Conservation (phyloP, 2,329 filamentous ascomycete species). For the Sphaerulina musiva region DNA sequence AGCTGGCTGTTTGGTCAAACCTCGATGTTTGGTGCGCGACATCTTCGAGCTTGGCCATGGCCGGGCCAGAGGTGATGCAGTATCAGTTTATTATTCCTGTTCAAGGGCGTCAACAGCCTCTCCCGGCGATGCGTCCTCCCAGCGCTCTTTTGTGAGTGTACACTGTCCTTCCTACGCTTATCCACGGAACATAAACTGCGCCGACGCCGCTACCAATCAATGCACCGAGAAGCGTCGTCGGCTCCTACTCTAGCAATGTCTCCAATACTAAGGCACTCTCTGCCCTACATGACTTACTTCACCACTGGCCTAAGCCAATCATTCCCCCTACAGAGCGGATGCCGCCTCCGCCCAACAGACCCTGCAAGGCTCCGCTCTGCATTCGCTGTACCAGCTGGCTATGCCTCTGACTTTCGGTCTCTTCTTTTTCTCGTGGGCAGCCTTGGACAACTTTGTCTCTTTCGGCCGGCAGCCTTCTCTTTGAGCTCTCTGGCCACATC, state of each 20-base stretch:
- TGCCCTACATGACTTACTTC: too few species aligned
- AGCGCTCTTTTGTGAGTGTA: conserved; percentile 12
- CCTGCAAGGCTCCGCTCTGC: conserved; percentile 37
- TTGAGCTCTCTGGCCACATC: conserved; percentile 19
- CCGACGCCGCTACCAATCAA: conserved; percentile 38
- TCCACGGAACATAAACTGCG: conserved; percentile 39
- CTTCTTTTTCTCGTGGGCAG: conserved; percentile 30
- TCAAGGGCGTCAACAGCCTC: conserved; percentile 19
- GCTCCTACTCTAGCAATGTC: conserved; percentile 16
- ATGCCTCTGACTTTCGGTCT: conserved; percentile 29
- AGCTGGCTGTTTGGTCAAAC: too few species aligned
- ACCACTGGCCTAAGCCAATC: conserved; percentile 31
- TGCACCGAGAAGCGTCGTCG: conserved; percentile 1
- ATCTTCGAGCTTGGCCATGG: too few species aligned
- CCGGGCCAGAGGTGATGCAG: too few species aligned
- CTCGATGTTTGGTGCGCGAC: too few species aligned
- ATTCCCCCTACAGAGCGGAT: conserved; percentile 39
- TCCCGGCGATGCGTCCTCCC: conserved; percentile 17
- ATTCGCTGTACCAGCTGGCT: conserved; percentile 26
- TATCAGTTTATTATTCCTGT: conserved; percentile 2
- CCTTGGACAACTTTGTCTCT: conserved; percentile 26
- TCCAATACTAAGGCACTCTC: conserved; percentile 30
- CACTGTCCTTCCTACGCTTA: conserved; percentile 30
- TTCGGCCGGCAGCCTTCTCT: conserved; percentile 25
- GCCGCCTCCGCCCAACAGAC: conserved; percentile 37